Evolutionary conservation across 176 grass and related monocot species (phyloP).

Genomic region (Musa troglodytarum): DNA sequence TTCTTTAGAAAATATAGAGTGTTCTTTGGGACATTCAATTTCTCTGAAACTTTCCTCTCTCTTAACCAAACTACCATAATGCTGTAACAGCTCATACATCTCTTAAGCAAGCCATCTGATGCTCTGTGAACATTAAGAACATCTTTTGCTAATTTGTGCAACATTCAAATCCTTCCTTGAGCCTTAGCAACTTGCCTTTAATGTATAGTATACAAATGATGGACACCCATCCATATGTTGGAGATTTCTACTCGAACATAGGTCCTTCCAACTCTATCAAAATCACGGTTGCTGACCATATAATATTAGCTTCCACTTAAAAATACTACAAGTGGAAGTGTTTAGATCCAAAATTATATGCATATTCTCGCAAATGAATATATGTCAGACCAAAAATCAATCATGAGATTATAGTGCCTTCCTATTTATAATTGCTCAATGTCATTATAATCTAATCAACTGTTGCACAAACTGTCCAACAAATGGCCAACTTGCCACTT

Average conservation of each 20-base stretch:
- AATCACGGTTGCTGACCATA: neutral
- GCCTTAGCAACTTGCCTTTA: neutral
- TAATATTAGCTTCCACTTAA: neutral
- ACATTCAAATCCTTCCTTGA: neutral
- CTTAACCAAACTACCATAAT: no score
- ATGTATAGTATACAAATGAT: neutral
- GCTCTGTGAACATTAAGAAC: no score
- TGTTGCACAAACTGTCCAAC: neutral
- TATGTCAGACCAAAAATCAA: neutral
- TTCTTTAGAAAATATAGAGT: no score
- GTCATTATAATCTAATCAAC: neutral
- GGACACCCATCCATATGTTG: neutral
- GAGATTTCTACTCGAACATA: neutral
- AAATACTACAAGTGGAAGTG: neutral
- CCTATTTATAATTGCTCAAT: neutral
- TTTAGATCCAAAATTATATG: neutral
- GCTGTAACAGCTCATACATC: no score
- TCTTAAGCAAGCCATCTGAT: no score
- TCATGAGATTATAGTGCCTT: neutral
- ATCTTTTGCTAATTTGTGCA: no score
- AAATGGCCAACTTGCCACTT: slow-evolving; percentile 48
- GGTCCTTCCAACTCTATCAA: neutral
- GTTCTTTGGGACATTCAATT: no score
- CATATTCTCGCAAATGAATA: neutral
- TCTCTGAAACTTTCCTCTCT: no score